A percentile compares a stretch with the other conserved stretches of the same genome.
These are phyloP conservation scores for Phytophthora kernoviae DNA, from an alignment of 352 stramenopile genomes.

Conservation along the genomic window DNA sequence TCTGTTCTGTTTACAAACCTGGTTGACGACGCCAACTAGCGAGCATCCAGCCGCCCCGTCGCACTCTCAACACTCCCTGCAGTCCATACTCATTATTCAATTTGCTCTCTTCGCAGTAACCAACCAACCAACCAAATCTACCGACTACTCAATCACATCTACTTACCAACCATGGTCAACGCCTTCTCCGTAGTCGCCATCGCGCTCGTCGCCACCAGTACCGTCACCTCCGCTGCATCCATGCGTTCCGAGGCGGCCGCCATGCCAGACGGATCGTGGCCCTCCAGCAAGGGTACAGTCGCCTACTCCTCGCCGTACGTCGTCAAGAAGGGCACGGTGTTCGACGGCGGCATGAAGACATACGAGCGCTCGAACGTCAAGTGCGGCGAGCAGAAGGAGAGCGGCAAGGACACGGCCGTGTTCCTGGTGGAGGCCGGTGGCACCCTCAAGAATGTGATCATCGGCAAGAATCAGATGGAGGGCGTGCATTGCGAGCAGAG, in stretches of 20 bases:
- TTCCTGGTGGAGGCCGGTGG: neutral
- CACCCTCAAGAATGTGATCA: conserved; percentile 4
- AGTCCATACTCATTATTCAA: neutral
- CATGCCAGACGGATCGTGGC: conserved; percentile 3
- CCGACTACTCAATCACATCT: neutral
- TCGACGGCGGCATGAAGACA: neutral
- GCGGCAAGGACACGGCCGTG: neutral
- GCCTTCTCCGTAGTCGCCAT: neutral
- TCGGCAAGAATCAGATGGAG: conserved; percentile 4
- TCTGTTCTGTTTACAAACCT: neutral
- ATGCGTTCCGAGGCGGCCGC: conserved; percentile 7
- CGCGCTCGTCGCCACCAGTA: neutral
- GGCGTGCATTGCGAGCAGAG: conserved; percentile 3
- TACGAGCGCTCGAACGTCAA: neutral
- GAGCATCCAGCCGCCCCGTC: neutral
- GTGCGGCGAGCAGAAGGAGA: neutral
- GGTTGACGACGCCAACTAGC: neutral
- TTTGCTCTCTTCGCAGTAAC: neutral
- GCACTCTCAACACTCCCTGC: neutral
- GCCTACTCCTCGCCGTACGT: neutral
- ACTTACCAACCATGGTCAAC: neutral
- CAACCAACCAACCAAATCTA: neutral
- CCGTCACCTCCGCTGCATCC: neutral
- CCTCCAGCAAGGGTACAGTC: conserved; percentile 5
- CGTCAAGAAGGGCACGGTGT: neutral